These are phyloP conservation scores for Umbelopsis ramanniana DNA, from an alignment of 192 early-diverging fungal genomes.

Conservation along the genomic window DNA sequence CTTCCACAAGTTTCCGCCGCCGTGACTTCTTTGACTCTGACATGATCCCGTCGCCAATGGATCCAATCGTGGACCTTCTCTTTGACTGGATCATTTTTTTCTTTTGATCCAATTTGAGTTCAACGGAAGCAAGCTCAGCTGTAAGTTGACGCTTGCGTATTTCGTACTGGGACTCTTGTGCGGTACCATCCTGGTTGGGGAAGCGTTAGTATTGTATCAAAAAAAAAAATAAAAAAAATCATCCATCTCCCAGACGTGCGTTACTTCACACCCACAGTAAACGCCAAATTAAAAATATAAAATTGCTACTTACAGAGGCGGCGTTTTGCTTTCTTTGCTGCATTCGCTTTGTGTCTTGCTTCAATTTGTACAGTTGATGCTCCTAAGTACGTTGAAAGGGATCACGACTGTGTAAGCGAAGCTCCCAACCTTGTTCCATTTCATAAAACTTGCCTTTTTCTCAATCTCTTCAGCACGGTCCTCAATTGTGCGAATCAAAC, in stretches of 20 bases:
- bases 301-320: neutral
- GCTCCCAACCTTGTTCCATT: too few species aligned
- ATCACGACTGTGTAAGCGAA: too few species aligned
- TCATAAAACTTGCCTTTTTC: neutral
- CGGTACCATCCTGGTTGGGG: neutral
- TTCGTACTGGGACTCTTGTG: neutral
- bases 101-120: conserved; percentile 11
- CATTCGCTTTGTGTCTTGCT: neutral
- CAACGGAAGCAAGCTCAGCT: conserved; percentile 2
- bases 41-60: neutral
- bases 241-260: too few species aligned
- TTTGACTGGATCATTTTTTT: neutral
- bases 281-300: too few species aligned
- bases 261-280: too few species aligned
- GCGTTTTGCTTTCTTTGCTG: neutral
- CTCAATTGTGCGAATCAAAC: neutral
- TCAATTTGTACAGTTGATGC: conserved; percentile 9
- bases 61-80: neutral
- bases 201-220: too few species aligned
- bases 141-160: neutral
- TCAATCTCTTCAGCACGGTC: conserved; percentile 17
- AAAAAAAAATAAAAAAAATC: too few species aligned
- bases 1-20: conserved; percentile 17
- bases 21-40: neutral
- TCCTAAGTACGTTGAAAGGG: neutral